Evolutionary conservation across 805 yeast species (phyloP).

Genomic region (Vanderwaltozyma yarrowii): DNA sequence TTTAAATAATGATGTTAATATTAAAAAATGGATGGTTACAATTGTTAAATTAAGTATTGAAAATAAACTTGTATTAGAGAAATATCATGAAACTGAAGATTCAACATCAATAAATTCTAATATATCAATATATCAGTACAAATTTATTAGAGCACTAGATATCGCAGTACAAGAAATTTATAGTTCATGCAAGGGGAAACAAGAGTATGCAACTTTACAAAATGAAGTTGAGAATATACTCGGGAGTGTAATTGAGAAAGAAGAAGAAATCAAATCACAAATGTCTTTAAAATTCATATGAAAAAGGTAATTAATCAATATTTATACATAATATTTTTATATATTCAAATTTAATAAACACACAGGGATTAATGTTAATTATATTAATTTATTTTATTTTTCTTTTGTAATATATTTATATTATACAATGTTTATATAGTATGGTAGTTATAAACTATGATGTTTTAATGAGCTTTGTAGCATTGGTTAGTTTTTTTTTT

Average conservation of each 20-base stretch:
- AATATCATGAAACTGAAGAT: background rate
- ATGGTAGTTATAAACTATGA: no score
- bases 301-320: no score
- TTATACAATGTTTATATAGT: no score
- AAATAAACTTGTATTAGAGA: constrained; percentile 11
- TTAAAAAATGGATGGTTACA: constrained; percentile 10
- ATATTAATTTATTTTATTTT: no score
- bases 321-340: background rate
- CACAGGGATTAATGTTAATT: no score
- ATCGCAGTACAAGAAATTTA: constrained; percentile 16
- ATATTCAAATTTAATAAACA: background rate
- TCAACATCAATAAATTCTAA: constrained; percentile 1
- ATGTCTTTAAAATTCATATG: constrained; percentile 20
- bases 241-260: constrained; percentile 13
- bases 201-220: constrained; percentile 2
- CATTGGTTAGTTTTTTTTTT: background rate
- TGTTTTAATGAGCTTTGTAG: no score
- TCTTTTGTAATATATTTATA: no score
- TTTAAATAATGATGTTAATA: background rate
- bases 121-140: constrained; percentile 15
- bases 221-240: constrained; percentile 10
- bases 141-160: constrained; percentile 22
- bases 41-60: constrained; percentile 22
- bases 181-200: constrained; percentile 7
- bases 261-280: constrained; percentile 20